phyloP scores from a whole-genome alignment of 176 grass and related monocot genomes.

The Microstegium vimineum region DNA sequence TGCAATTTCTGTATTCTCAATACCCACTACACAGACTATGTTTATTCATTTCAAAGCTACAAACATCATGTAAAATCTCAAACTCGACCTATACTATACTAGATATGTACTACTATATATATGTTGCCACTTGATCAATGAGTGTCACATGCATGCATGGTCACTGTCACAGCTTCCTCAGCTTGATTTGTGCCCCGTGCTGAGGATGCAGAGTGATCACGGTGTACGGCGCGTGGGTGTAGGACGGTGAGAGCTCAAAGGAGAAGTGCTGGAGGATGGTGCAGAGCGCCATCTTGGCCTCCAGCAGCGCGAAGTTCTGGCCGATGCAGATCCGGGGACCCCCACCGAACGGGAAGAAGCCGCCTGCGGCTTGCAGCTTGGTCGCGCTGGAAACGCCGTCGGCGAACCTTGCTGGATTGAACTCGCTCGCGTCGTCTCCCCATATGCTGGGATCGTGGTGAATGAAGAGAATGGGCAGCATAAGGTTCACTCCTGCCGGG shows the following conservation, averaged over 20 bases:
- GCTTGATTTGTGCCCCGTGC: constrained; percentile 47
- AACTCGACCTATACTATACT: background rate
- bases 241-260: constrained; percentile 50
- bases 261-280: constrained; percentile 63
- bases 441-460: constrained; percentile 55
- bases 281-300: constrained; percentile 55
- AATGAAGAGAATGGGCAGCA: constrained; percentile 34
- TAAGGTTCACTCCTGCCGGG: constrained; percentile 48
- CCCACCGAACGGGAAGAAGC: constrained; percentile 56
- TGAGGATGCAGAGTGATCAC: constrained; percentile 58
- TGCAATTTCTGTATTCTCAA: no score
- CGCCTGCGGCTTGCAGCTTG: background rate
- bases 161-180: constrained; percentile 43
- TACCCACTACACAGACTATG: background rate
- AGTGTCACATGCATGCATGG: background rate
- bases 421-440: constrained; percentile 51
- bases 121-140: background rate
- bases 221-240: constrained; percentile 42
- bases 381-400: constrained; percentile 54
- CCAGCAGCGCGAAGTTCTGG: constrained; percentile 61
- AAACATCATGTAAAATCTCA: background rate
- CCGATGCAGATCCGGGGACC: constrained; percentile 67
- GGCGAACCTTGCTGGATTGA: constrained; percentile 61
- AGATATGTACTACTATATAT: no score
- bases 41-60: background rate